Percentiles rank a stretch among this genome's conserved stretches.
Conservation (phyloP, 2,329 filamentous ascomycete species). For the Xylaria sp. region DNA sequence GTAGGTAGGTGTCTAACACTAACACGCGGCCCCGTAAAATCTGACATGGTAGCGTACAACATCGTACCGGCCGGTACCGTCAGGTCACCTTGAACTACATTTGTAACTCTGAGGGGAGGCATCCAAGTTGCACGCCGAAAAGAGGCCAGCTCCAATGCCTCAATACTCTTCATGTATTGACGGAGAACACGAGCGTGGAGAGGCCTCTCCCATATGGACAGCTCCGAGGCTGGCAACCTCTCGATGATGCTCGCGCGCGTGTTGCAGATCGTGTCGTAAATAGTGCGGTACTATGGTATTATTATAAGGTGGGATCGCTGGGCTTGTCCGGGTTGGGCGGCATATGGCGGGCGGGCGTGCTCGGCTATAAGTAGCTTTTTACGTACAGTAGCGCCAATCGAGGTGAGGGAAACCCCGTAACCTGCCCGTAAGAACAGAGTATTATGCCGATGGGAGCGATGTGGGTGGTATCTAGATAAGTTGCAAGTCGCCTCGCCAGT, state of each 20-base stretch:
- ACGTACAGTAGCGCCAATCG: background rate
- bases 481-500: background rate
- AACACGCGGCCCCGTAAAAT: slow-evolving; percentile 11
- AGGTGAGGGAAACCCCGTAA: slow-evolving; percentile 1
- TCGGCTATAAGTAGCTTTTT: slow-evolving; percentile 10
- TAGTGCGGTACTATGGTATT: slow-evolving; percentile 18
- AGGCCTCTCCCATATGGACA: slow-evolving; percentile 20
- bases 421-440: background rate
- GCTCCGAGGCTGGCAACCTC: slow-evolving; percentile 14
- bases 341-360: slow-evolving; percentile 4
- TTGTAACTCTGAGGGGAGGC: slow-evolving; percentile 11
- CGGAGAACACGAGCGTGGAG: slow-evolving; percentile 14
- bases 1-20: too few species aligned
- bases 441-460: background rate
- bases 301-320: slow-evolving; percentile 26
- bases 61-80: background rate
- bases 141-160: slow-evolving; percentile 7
- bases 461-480: too few species aligned
- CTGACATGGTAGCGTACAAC: background rate
- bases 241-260: slow-evolving; percentile 1
- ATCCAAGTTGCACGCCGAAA: slow-evolving; percentile 9
- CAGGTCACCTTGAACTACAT: too few species aligned
- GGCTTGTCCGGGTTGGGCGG: slow-evolving; percentile 17
- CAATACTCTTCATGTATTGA: slow-evolving; percentile 18
- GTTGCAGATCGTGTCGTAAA: slow-evolving; percentile 29